Percentiles rank a stretch among this genome's conserved stretches.
phyloP scores from a whole-genome alignment of 257 asterid genomes.

The Linderniella brevidens region DNA sequence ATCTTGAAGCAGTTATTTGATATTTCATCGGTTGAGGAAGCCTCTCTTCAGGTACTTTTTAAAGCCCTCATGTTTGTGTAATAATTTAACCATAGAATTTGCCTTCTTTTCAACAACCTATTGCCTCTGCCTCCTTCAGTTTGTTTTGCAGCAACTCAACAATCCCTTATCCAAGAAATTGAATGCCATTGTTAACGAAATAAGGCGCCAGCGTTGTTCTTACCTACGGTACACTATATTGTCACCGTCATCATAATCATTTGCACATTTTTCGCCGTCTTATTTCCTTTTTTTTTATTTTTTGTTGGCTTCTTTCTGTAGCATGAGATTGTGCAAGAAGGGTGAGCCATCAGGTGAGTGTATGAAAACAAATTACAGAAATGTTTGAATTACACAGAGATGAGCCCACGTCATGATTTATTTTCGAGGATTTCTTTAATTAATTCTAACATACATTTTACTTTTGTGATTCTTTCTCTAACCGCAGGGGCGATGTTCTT shows the following conservation, averaged over 20 bases:
- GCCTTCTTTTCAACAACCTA: too few relatives aligned
- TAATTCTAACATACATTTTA: too few relatives aligned
- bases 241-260: not conserved
- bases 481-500: conserved; percentile 53
- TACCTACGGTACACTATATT: conserved; percentile 52
- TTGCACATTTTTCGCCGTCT: not conserved
- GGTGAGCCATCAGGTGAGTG: conserved; percentile 89
- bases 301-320: conserved; percentile 22
- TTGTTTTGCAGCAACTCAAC: conserved; percentile 67
- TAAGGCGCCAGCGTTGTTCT: conserved; percentile 88
- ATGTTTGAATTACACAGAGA: conserved; percentile 9
- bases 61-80: too few relatives aligned
- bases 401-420: not conserved
- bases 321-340: conserved; percentile 82
- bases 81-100: too few relatives aligned
- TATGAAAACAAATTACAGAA: too few relatives aligned
- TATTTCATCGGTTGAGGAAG: conserved; percentile 64
- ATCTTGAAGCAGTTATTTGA: conserved; percentile 52
- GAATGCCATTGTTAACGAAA: conserved; percentile 71
- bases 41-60: conserved; percentile 53
- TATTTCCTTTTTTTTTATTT: not conserved
- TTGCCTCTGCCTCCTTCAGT: conserved; percentile 21
- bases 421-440: too few relatives aligned
- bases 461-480: not conserved
- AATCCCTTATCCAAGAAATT: conserved; percentile 81